A percentile compares a stretch with the other conserved stretches of the same genome.
These are phyloP conservation scores for Colletotrichum aenigma DNA, from an alignment of 2,329 filamentous ascomycete genomes.

Conservation along the genomic window DNA sequence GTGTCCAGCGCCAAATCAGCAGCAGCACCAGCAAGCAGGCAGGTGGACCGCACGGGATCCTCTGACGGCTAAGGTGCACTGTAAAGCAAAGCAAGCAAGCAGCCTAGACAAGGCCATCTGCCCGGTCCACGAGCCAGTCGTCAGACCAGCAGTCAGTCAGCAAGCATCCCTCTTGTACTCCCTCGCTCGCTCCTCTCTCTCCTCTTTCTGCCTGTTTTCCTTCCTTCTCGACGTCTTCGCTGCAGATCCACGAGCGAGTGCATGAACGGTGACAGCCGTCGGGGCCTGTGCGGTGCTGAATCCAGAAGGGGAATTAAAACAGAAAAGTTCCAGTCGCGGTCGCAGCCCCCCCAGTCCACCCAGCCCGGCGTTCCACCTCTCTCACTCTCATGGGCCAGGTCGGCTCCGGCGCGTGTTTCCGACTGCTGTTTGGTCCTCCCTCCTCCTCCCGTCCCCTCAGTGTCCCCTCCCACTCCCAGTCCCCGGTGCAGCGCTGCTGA, in stretches of 20 bases:
- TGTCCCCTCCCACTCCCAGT: not conserved
- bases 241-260: not conserved
- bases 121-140: not conserved
- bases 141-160: not conserved
- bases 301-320: not conserved
- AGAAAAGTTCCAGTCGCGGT: not conserved
- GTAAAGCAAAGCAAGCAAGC: not conserved
- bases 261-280: not conserved
- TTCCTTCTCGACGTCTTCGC: not conserved
- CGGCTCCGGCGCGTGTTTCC: conserved; percentile 22
- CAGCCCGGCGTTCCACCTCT: not conserved
- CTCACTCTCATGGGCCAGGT: not conserved
- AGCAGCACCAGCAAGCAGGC: not conserved
- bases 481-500: not conserved
- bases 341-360: not conserved
- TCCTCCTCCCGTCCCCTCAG: not conserved
- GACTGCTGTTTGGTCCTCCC: conserved; percentile 16
- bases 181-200: not conserved
- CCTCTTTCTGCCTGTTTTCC: not conserved
- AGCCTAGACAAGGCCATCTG: not conserved
- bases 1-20: not conserved
- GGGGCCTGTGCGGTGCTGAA: not conserved
- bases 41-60: not conserved
- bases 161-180: not conserved
- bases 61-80: not conserved